Percentiles rank a stretch among this genome's conserved stretches.
Conservation (phyloP, 768 basidiomycete genomes). For the Wakefieldia striispora region DNA sequence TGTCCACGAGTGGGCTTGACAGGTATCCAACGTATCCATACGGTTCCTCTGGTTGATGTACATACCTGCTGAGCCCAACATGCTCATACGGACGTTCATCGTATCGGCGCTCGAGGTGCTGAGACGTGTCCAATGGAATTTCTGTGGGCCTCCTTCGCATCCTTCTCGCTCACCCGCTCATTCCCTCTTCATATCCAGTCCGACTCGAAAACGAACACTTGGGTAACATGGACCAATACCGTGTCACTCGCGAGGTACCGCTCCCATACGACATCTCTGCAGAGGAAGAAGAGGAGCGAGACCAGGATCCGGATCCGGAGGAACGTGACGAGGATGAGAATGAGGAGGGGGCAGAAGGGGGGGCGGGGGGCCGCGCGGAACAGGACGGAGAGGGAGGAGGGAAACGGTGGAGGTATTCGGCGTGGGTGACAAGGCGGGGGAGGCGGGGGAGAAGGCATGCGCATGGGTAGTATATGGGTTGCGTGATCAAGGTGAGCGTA, state of each 20-base stretch:
- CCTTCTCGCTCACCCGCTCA: neutral
- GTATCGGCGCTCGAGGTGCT: conserved; percentile 71
- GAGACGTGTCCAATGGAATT: conserved; percentile 88
- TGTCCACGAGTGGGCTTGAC: no score
- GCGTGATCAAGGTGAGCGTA: no score
- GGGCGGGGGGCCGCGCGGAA: no score
- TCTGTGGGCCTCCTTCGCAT: conserved; percentile 52
- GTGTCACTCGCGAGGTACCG: conserved; percentile 81
- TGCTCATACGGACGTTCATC: conserved; percentile 62
- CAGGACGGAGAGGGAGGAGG: no score
- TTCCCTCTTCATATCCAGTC: conserved; percentile 37
- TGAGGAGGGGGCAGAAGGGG: neutral
- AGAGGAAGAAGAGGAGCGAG: conserved; percentile 46
- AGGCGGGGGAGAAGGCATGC: no score
- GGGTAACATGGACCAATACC: conserved; percentile 95
- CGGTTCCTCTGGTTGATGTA: conserved; percentile 85
- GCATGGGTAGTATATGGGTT: no score
- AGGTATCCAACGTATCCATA: conserved; percentile 62
- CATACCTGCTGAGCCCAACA: conserved; percentile 53
- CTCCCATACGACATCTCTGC: conserved; percentile 67
- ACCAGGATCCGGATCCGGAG: conserved; percentile 16
- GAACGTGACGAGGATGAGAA: neutral
- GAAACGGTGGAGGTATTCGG: no score
- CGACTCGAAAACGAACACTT: conserved; percentile 89
- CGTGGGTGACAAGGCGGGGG: no score